Evolutionary conservation across 345 rosid species (phyloP).

Genomic region (Lagerstroemia speciosa): DNA sequence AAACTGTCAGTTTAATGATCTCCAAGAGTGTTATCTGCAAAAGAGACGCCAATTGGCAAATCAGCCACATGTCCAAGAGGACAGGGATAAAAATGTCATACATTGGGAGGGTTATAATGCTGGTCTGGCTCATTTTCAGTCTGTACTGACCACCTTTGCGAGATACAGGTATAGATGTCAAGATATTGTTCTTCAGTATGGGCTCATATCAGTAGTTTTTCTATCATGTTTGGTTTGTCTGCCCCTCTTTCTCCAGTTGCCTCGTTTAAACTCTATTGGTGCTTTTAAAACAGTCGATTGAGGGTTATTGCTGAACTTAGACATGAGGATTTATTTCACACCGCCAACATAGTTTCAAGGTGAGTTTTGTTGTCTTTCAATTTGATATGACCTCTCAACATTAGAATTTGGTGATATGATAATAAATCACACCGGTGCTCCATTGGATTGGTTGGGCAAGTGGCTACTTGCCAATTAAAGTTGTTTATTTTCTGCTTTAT

Average conservation of each 20-base stretch:
- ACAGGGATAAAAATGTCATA: conserved; percentile 50
- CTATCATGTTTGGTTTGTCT: background rate
- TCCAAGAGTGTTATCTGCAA: conserved; percentile 91
- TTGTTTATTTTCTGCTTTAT: background rate
- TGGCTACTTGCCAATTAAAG: background rate
- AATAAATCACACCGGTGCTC: background rate
- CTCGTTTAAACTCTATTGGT: background rate
- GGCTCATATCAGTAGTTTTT: background rate
- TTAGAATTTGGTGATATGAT: background rate
- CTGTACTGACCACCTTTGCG: conserved; percentile 73
- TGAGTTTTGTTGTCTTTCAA: conserved; percentile 20
- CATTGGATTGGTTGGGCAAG: background rate
- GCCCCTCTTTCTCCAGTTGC: no score
- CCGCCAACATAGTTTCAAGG: conserved; percentile 98
- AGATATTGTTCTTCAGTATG: conserved; percentile 1
- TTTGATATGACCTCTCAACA: background rate
- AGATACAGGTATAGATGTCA: conserved; percentile 60
- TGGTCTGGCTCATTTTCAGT: conserved; percentile 87
- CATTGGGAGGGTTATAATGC: conserved; percentile 71
- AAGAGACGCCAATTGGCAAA: conserved; percentile 71
- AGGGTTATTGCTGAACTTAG: conserved; percentile 93
- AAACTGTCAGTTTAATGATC: conserved; percentile 61
- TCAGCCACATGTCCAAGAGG: conserved; percentile 48
- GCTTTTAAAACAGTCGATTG: conserved; percentile 51
- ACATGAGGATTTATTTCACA: conserved; percentile 93